Evolutionary conservation across 2,329 filamentous ascomycete species (phyloP), one percentile per base, ranked within the genome.

Genomic region (Sphaerulina populicola): DNA sequence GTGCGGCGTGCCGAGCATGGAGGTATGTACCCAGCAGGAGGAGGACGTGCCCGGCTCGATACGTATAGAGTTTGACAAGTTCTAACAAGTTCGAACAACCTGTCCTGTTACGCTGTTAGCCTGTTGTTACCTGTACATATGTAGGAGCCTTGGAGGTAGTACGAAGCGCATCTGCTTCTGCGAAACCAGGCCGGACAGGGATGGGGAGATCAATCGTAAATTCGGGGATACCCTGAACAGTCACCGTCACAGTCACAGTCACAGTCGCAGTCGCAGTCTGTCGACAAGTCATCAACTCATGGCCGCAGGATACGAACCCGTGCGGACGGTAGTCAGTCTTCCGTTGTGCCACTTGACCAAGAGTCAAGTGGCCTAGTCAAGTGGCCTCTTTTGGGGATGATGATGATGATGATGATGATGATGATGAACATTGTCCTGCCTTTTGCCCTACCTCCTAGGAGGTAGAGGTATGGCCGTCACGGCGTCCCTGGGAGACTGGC

Each of bases 161-260:
- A n/a, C 21, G 6, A 9, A 46, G 44, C 48, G 44, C 44, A 31
- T 47, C 23, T 38, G 46, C 23, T 8, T 18, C 36, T 48, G 45
- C 45, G 27, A 11, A 37, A 33, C 41, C 18, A 10, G 23, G 5
- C 23, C 1, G 23, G 23, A 4, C 23, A 27, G 27, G 40, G 18
- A 31, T 40, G 46, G 18, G 39, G 37, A 36, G 38, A 49, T 40
- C 35, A 41, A 49, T 49, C 46, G 51, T 41, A 45, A 49, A 23
- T 27, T 27, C 23, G 23, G 23, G 23, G 6, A 27, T 7, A 27
- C 18, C 31, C 41, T 52, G 15, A 31, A 10, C 10, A 9, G 44
- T 18, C 33, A 27, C 15, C 7, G 44, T 18, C 30, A 18, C 18
- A 18, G 18, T 18, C 18, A 18, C 18, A 18, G 18, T 18, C 18